Evolutionary conservation across 2,329 filamentous ascomycete species (phyloP), one percentile per base, ranked within the genome.

Genomic region (Colletotrichum brevisporum): DNA sequence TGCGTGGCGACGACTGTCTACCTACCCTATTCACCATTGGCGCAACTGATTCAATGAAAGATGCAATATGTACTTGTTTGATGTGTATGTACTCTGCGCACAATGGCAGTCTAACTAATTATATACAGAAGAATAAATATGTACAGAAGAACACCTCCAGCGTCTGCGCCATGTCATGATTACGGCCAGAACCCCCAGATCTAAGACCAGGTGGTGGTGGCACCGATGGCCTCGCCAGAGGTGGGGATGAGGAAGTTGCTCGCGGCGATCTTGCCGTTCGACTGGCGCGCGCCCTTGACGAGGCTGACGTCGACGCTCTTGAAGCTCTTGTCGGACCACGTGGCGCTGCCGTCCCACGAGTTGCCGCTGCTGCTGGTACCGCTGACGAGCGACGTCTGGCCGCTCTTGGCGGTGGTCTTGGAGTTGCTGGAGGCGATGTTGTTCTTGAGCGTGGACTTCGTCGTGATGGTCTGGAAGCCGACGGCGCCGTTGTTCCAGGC

Each of bases 401-500:
- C 72, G 41, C 69, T 70, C 57, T 73, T 61, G 36, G 66, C 58
- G 6, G 71, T 72, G 21, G 56, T 65, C 39, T 69, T 66, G 21
- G 67, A 71, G 47, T 81, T 82, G 21, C 73, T 66, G 1, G 76
- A 79, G 4, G 82, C 81, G 59, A 85, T 75, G 66, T 84, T 85
- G 54, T 74, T 75, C 6, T 69, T 79, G 26, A 84, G 71, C 16
- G 74, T 79, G 2, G 79, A 78, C 1, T 76, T 75, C 26, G 78
- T 76, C 18, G 74, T 76, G 31, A 73, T 73, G 67, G 82, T 76
- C 63, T 81, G 76, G 74, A 82, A 83, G 9, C 82, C 82, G 16
- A 80, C 76, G 36, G 79, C 81, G 5, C 75, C 78, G 58, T 85
- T 85, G 70, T 82, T 82, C 79, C 80, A 85, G 4, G 83, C 83